Evolutionary conservation across 768 basidiomycete genomes (phyloP), one percentile per base, ranked within the genome.

Genomic region (Kwoniella bestiolae): DNA sequence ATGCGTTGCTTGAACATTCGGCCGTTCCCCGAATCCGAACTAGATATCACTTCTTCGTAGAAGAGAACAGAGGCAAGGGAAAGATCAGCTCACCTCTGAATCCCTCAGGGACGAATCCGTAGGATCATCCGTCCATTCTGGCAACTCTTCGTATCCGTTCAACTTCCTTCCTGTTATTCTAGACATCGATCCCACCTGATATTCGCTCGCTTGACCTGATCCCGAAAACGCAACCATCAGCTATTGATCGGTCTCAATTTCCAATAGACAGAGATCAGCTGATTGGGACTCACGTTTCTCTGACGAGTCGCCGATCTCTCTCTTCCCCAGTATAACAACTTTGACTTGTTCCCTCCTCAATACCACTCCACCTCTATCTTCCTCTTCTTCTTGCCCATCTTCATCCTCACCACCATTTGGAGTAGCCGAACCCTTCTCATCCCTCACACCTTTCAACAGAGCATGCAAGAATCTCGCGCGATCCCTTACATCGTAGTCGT

Each of bases 61-160:
- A 16, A 55, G 49, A 32, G 8, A 31, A 49, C n/a, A n/a, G n/a
- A n/a, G n/a, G n/a, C n/a, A n/a, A n/a, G n/a, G n/a, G n/a, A n/a
- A n/a, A n/a, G n/a, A n/a, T n/a, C n/a, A n/a, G 29, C 76, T 57
- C 47, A 80, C 78, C 68, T 80, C 77, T 5, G 78, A 76, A 66
- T 92, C 89, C 63, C 94, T 86, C 61, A 97, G 81, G 0, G 86
- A 84, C 1, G 90, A 82, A 69, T 93, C 91, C 3, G 91, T 91
- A 0, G 92, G 93, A 60, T 86, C 84, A 79, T 94, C 92, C 5
- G 90, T 84, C 94, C 94, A 96, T 72, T 92, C 91, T 0, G 92
- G 91, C 0, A 95, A 80, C 61, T 65, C 83, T 32, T 79, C 83
- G 63, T 88, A 87, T 47, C 84, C 82, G 4, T 81, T 83, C 77